A percentile compares a stretch with the other conserved stretches of the same genome.
Evolutionary conservation across 495 filamentous ascomycete species (phyloP).

Genomic region (Penicillium ochrochloron): DNA sequence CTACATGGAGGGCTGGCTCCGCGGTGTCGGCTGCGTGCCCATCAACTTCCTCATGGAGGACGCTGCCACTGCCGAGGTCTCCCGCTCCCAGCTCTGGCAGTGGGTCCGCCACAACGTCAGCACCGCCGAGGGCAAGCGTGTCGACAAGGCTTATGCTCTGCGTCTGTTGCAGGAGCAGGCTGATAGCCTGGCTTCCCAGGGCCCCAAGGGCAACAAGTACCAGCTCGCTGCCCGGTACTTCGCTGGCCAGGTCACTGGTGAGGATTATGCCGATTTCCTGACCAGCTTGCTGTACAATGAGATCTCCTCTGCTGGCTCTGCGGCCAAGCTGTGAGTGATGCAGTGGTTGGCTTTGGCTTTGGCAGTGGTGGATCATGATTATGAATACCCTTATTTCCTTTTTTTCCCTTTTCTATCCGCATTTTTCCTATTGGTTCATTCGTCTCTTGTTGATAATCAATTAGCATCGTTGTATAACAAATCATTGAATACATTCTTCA

Average conservation of each 20-base stretch:
- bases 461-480: constrained; percentile 32
- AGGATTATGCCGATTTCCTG: constrained; percentile 97
- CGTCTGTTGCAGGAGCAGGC: constrained; percentile 87
- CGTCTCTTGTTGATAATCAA: constrained; percentile 14
- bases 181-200: constrained; percentile 72
- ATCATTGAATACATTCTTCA: constrained; percentile 10
- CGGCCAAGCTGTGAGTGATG: constrained; percentile 73
- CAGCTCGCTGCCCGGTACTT: constrained; percentile 92
- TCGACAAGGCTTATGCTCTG: constrained; percentile 89
- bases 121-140: constrained; percentile 87
- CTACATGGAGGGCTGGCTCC: constrained; percentile 99
- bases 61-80: constrained; percentile 95
- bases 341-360: neutral
- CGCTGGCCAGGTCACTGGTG: constrained; percentile 88
- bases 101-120: constrained; percentile 86
- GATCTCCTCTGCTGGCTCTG: constrained; percentile 84
- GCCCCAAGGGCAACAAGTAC: constrained; percentile 89
- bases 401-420: neutral
- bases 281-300: constrained; percentile 95
- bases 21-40: constrained; percentile 92
- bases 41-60: constrained; percentile 99
- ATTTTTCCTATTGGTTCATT: neutral
- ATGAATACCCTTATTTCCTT: constrained; percentile 37
- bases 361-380: constrained; percentile 28
- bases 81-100: constrained; percentile 92